Evolutionary conservation across 2,329 filamentous ascomycete genomes (phyloP).

Genomic region (Colletotrichum sp.): DNA sequence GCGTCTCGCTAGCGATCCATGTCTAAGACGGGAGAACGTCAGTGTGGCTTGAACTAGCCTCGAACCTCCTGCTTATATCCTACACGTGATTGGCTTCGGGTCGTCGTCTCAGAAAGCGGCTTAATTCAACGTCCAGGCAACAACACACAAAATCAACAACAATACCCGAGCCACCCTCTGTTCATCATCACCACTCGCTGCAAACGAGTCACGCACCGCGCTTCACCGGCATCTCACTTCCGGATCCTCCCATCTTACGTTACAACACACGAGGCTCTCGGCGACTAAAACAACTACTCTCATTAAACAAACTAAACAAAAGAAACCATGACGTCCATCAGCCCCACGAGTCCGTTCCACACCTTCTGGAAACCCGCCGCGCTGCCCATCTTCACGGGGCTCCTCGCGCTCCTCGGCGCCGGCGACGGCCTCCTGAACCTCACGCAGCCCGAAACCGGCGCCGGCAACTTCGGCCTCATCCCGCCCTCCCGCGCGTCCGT

Average conservation of each 20-base stretch:
- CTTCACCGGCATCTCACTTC: background rate
- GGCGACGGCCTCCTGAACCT: slow-evolving; percentile 10
- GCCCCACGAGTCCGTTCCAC: background rate
- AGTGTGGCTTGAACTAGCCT: background rate
- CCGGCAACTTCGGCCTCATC: slow-evolving; percentile 6
- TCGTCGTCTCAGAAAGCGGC: background rate
- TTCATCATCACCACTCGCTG: background rate
- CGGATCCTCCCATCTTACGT: background rate
- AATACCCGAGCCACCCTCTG: background rate
- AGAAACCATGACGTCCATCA: background rate
- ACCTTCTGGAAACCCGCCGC: slow-evolving; percentile 7
- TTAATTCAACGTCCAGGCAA: background rate
- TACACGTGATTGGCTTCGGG: background rate
- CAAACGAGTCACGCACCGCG: background rate
- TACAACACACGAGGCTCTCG: background rate
- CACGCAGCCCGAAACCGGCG: slow-evolving; percentile 9
- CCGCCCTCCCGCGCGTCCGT: background rate
- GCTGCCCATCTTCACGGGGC: slow-evolving; percentile 7
- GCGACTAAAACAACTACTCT: background rate
- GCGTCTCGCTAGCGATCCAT: background rate
- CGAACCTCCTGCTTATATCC: background rate
- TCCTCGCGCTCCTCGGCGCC: slow-evolving; percentile 13
- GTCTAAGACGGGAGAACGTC: background rate
- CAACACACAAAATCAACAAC: background rate
- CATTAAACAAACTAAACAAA: background rate